These are phyloP conservation scores for Colletotrichum chlorophyti DNA, from an alignment of 2,329 filamentous ascomycete species.

Conservation along the genomic window DNA sequence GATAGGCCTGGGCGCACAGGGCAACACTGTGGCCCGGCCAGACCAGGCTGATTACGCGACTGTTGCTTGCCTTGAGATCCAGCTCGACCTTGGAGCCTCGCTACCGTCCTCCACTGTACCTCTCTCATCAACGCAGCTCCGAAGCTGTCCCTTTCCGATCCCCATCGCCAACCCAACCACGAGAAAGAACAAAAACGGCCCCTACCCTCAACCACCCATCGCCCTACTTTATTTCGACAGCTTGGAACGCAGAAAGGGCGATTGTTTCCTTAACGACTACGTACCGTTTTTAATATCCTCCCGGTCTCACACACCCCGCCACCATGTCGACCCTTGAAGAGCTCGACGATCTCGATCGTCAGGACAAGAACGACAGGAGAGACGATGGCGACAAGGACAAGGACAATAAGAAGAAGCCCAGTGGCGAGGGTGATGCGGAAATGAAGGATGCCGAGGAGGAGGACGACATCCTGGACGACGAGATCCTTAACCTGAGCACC, in stretches of 20 bases:
- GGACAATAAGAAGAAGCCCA: conserved; percentile 46
- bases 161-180: conserved; percentile 20
- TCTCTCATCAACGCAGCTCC: conserved; percentile 24
- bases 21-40: too few relatives aligned
- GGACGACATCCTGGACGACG: conserved; percentile 87
- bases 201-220: conserved; percentile 1
- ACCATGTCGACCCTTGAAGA: conserved; percentile 91
- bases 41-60: conserved; percentile 33
- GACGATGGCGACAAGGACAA: conserved; percentile 42
- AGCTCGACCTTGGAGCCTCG: conserved; percentile 27
- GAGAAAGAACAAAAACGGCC: conserved; percentile 13
- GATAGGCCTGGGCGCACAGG: conserved; percentile 28
- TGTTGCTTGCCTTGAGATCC: conserved; percentile 31
- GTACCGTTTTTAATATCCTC: conserved; percentile 5
- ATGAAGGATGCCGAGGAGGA: conserved; percentile 85
- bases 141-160: conserved; percentile 30
- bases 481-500: conserved; percentile 92
- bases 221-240: not conserved
- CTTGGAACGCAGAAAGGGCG: conserved; percentile 4
- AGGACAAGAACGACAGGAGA: conserved; percentile 74
- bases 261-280: not conserved
- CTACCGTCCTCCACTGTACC: conserved; percentile 3
- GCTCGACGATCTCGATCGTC: conserved; percentile 86
- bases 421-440: conserved; percentile 75
- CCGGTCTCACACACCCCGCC: conserved; percentile 28